Conservation (phyloP, 1,284 basidiomycete species). For the Termitomyces sp. region DNA sequence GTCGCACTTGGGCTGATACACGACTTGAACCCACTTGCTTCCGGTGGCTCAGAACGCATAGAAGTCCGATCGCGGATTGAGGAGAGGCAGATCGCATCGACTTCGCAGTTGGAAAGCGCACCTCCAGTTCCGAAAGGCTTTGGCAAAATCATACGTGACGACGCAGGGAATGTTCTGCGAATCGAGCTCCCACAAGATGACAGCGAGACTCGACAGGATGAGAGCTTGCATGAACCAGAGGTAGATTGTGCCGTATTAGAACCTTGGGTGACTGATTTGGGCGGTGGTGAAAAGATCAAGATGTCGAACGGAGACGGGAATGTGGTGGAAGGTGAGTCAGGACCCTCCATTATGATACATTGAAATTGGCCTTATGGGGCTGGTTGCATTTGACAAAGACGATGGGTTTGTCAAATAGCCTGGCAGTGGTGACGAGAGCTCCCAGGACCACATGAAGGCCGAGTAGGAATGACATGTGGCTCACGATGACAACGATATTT, state of each 20-base stretch:
- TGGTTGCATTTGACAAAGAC: slow-evolving; percentile 2
- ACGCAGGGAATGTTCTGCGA: slow-evolving; percentile 72
- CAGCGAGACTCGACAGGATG: slow-evolving; percentile 23
- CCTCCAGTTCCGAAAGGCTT: slow-evolving; percentile 59
- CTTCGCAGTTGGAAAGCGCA: slow-evolving; percentile 12
- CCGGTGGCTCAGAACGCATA: slow-evolving; percentile 52
- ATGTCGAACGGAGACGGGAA: slow-evolving; percentile 14
- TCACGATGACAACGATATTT: not conserved
- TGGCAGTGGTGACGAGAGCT: not conserved
- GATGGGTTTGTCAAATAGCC: not conserved
- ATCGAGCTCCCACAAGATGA: slow-evolving; percentile 68
- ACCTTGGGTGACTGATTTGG: slow-evolving; percentile 34
- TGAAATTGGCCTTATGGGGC: slow-evolving; percentile 7
- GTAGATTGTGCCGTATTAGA: slow-evolving; percentile 29
- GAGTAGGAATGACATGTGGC: slow-evolving; percentile 4
- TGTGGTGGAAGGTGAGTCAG: slow-evolving; percentile 33
- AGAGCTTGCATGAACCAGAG: slow-evolving; percentile 30
- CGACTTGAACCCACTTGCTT: slow-evolving; percentile 57
- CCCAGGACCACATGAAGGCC: slow-evolving; percentile 8
- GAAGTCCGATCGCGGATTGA: slow-evolving; percentile 14
- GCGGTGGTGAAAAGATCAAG: slow-evolving; percentile 15
- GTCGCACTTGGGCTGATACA: slow-evolving; percentile 70
- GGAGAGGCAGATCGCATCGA: slow-evolving; percentile 12
- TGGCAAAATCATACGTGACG: slow-evolving; percentile 85
- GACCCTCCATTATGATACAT: not conserved